A percentile compares a stretch with the other conserved stretches of the same genome.
phyloP scores from a whole-genome alignment of 1,284 basidiomycete species.

The Rhodotorula sp. region DNA sequence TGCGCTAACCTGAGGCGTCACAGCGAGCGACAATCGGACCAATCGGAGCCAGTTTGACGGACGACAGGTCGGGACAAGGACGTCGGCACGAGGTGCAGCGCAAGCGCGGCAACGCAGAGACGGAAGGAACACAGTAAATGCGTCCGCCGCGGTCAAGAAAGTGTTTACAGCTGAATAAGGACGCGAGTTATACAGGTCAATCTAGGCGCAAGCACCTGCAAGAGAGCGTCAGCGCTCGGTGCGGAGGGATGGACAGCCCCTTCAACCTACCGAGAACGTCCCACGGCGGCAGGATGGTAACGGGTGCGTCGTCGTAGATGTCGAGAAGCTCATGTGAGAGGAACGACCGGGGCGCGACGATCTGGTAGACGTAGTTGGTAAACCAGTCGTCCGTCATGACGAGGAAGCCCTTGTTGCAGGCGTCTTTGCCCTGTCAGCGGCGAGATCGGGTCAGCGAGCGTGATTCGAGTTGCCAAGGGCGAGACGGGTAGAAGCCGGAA shows the following conservation, averaged over 20 bases:
- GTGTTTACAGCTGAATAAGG: too few species aligned
- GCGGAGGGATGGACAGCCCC: neutral
- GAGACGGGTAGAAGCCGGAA: neutral
- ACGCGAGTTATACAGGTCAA: neutral
- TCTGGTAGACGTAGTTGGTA: slow-evolving; percentile 78
- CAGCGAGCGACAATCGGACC: too few species aligned
- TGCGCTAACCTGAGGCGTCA: too few species aligned
- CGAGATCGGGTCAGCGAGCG: too few species aligned
- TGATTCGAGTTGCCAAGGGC: neutral
- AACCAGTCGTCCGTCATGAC: slow-evolving; percentile 79
- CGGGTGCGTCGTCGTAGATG: slow-evolving; percentile 61
- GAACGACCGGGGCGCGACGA: slow-evolving; percentile 68
- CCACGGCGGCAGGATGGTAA: slow-evolving; percentile 9
- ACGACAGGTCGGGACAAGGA: neutral
- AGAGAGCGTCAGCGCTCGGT: neutral
- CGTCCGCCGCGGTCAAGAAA: too few species aligned
- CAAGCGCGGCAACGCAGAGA: neutral
- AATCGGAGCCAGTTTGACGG: too few species aligned
- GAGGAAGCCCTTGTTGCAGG: slow-evolving; percentile 75
- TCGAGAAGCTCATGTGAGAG: slow-evolving; percentile 74
- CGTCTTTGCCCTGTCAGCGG: slow-evolving; percentile 54
- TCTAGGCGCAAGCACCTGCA: neutral
- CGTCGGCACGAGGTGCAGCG: neutral
- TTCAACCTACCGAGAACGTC: slow-evolving; percentile 5
- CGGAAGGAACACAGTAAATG: neutral